Percentiles rank a stretch among this genome's conserved stretches.
Conservation (phyloP, 345 rosid genomes). For the Eucalyptus viminalis region DNA sequence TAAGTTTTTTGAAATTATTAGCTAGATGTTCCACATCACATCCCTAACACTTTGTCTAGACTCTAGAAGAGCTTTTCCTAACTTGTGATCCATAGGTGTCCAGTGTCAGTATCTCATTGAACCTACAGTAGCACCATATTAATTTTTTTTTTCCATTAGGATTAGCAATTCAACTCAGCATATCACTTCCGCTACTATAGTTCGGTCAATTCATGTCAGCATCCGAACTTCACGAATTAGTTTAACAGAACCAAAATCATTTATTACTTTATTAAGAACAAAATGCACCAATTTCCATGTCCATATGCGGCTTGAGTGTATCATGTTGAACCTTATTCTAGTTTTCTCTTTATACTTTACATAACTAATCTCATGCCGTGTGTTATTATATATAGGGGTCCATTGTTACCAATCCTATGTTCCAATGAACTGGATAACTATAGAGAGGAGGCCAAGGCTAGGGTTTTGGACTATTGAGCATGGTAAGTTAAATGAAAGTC, state of each 20-base stretch:
- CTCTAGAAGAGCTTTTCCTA: not conserved
- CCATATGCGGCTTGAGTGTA: not conserved
- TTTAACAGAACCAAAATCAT: not conserved
- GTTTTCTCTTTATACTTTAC: not conserved
- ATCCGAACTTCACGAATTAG: not conserved
- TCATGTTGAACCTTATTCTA: not conserved
- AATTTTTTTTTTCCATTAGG: not conserved
- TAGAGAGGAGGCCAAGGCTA: not conserved
- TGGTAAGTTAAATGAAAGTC: not conserved
- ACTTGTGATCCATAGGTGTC: not conserved
- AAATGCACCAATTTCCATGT: not conserved
- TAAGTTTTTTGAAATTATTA: not conserved
- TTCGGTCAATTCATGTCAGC: not conserved
- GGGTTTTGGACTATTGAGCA: not conserved
- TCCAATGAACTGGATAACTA: not conserved
- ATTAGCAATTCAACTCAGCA: not conserved
- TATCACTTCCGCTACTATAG: not conserved
- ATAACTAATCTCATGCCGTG: not conserved
- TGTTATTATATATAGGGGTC: not conserved
- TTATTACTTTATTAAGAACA: not conserved
- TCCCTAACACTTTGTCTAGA: not conserved
- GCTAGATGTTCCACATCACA: not conserved
- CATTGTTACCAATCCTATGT: not conserved
- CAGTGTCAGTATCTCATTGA: not conserved
- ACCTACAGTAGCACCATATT: not conserved